Base-by-base conservation (phyloP, 345 rosid species). In the Isatis tinctoria region DNA sequence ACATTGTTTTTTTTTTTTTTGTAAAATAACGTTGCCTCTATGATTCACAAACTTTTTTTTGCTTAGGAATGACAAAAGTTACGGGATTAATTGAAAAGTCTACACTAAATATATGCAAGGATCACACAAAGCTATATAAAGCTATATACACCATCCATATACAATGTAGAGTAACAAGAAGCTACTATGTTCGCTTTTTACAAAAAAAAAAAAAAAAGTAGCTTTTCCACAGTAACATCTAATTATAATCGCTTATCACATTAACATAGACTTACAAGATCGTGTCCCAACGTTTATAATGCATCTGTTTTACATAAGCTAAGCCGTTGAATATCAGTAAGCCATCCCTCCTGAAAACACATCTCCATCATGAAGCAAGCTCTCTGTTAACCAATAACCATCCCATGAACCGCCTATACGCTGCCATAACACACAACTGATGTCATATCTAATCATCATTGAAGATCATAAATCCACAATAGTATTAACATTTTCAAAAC, bases 341-440 rank as follows among this genome's bases (percentile, higher is more conserved):
- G 96, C 97, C 84, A 94, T 74, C 12, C 95, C 96, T 65, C 98
- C 91, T 8, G 90, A 67, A 75, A 94, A 91, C 35, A 85, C 85
- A 82, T 91, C 87, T 61, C 98, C 96, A 22, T 94, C 98, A 36
- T 88, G 90, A 65, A 85, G 93, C 45, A 94, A 61, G 65, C 96
- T 91, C 78, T 91, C 98, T 6, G 97, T 91, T 57, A 91, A 80
- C 96, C 98, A 91, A 80, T 91, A 94, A 49, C 97, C 98, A 77
- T 94, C 98, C 96, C 96, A 88, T 9, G 85, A 90, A 68, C 97
- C 93, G 16, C 98, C 98, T 53, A 91, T 78, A 73, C 89, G 83
- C 97, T 90, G 88, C 80, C 80, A 66, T 22, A 67, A 54, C 52
- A 63, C 44, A 65, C 48, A 53, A 6, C 10, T 4, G 0, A 16